Conservation (phyloP, 495 filamentous ascomycete genomes). For the Thozetella sp. region DNA sequence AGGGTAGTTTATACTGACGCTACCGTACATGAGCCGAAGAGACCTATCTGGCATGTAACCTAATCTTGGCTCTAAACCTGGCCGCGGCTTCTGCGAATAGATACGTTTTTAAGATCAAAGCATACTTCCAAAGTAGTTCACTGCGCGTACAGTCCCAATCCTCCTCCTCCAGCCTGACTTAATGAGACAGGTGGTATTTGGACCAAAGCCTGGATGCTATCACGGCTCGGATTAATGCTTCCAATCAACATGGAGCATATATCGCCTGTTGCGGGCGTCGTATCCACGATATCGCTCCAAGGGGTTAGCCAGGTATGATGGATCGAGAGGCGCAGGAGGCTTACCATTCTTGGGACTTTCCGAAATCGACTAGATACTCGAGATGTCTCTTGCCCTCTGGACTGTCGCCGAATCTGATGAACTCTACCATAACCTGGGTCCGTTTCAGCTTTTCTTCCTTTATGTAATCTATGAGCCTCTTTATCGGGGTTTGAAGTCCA, state of each 20-base stretch:
- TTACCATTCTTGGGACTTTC: background rate
- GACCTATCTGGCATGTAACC: no score
- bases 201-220: background rate
- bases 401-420: slow-evolving; percentile 36
- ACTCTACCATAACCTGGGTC: slow-evolving; percentile 30
- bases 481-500: background rate
- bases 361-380: slow-evolving; percentile 13
- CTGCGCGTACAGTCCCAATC: no score
- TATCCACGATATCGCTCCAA: background rate
- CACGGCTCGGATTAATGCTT: background rate
- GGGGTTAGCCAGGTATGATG: background rate
- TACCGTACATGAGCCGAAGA: no score
- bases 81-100: no score
- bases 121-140: no score
- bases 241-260: background rate
- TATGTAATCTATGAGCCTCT: background rate
- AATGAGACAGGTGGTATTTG: background rate
- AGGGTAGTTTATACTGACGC: no score
- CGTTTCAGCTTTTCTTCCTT: slow-evolving; percentile 7
- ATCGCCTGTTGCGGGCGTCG: background rate
- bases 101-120: no score
- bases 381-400: slow-evolving; percentile 20
- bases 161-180: no score
- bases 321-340: background rate
- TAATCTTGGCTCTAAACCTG: no score